phyloP scores from a whole-genome alignment of 176 grass and related monocot genomes.

The Lolium rigidum region DNA sequence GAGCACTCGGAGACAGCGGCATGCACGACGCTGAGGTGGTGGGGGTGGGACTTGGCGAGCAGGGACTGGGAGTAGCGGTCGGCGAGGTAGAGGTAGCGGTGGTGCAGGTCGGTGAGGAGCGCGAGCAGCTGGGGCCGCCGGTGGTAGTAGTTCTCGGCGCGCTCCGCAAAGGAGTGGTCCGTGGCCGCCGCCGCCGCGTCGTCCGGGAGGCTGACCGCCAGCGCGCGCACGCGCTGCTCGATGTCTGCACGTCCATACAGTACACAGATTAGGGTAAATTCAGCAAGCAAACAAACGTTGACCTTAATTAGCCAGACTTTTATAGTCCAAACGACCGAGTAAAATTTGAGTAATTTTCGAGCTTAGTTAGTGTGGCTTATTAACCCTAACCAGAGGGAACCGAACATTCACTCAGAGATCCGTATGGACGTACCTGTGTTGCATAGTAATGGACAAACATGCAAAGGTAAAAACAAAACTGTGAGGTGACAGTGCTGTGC shows the following conservation, averaged over 20 bases:
- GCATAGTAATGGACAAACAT: too few species aligned
- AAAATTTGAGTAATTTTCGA: not conserved
- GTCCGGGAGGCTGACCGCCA: slow-evolving; percentile 56
- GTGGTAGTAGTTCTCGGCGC: slow-evolving; percentile 88
- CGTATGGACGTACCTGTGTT: too few species aligned
- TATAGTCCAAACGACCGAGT: not conserved
- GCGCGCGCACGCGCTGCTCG: slow-evolving; percentile 71
- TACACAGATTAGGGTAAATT: not conserved
- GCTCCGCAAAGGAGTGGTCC: slow-evolving; percentile 73
- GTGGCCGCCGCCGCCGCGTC: slow-evolving; percentile 44
- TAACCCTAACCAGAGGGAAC: too few species aligned
- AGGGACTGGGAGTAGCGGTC: slow-evolving; percentile 86
- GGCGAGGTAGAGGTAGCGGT: slow-evolving; percentile 94
- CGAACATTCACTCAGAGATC: too few species aligned
- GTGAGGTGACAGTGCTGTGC: not conserved
- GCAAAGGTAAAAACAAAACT: not conserved
- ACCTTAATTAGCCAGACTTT: not conserved
- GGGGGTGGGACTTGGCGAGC: slow-evolving; percentile 56
- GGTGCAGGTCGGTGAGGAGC: slow-evolving; percentile 83
- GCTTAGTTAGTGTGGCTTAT: too few species aligned
- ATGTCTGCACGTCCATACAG: slow-evolving; percentile 53
- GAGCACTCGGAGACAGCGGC: slow-evolving; percentile 36
- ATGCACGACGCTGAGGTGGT: slow-evolving; percentile 33
- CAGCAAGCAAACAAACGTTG: not conserved
- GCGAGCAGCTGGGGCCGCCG: slow-evolving; percentile 82